Base-by-base conservation (phyloP, 352 stramenopile genomes). In the Pythium myriotylum region DNA sequence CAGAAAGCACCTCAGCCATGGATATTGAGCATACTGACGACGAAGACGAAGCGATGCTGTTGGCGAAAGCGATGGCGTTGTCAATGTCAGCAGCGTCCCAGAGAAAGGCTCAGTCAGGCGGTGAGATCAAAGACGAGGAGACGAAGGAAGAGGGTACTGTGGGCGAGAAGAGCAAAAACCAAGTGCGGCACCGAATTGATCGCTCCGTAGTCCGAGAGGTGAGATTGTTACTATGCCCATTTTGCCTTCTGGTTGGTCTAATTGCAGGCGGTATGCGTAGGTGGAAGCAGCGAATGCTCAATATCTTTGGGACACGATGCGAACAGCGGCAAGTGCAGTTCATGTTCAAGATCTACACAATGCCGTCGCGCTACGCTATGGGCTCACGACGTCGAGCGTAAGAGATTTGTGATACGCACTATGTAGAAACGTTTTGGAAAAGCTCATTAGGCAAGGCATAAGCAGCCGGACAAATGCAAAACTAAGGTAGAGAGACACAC, bases 51-150 rank as follows among this genome's bases (percentile, higher is more conserved):
- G 80, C 87, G 2, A 94, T 96, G 84, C 61, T 96, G 39, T 65
- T 96, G 6, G 87, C 87, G 0, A 94, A 96, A 48, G 87, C 87
- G 12, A 96, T 96, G 87, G 84, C 85, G 22, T 52, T 96, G 50
- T 96, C 87, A 13, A 96, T 96, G 87, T 91, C 87, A 26, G 81
- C 85, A 20, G 80, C 80, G 0, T 75, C 76, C 12, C 70, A 84
- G 27, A 76, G 76, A 40, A 78, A 83, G 7, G 35, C 56, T 5
- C 50, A 42, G 27, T 64, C 33, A 0, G 73, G 84, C 17, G 62
- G 76, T 39, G 73, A 79, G 53, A 59, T 46, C 17, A 80, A 74
- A 50, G 78, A 81, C 5, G 67, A 78, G 59, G 76, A 83, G 52
- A 65, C 53, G 22, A 81, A 79, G 59, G 16, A 51, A 19, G 72